Evolutionary conservation across 1,284 basidiomycete species (phyloP).

Genomic region (Takashimella koratensis): DNA sequence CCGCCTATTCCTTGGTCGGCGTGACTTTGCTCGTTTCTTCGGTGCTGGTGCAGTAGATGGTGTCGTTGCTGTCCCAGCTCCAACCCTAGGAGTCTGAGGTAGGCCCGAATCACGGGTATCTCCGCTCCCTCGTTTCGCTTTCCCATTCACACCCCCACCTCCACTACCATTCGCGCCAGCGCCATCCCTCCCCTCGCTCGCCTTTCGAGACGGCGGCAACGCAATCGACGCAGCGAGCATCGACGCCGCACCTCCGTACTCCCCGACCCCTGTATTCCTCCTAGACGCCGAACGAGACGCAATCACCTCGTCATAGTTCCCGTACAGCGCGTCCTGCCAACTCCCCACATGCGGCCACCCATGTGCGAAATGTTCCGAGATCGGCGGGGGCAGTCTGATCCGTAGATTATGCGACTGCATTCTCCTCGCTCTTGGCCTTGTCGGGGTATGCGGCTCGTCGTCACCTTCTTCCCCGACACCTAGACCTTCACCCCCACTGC

Average conservation of each 20-base stretch:
- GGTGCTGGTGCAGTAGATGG: neutral
- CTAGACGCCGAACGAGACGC: neutral
- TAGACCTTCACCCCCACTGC: too few species aligned
- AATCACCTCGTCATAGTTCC: constrained; percentile 24
- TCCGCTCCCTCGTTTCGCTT: too few species aligned
- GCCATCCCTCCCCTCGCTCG: neutral
- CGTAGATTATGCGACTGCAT: constrained; percentile 18
- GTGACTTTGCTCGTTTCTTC: neutral
- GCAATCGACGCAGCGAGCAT: neutral
- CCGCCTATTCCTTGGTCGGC: neutral
- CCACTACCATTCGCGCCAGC: neutral
- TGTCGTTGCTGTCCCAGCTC: neutral
- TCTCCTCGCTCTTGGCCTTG: constrained; percentile 9
- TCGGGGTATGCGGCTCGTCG: constrained; percentile 9
- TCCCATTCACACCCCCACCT: neutral
- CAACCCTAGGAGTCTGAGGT: neutral
- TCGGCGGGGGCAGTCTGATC: constrained; percentile 31
- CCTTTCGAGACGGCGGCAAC: neutral
- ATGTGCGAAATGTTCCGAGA: constrained; percentile 32
- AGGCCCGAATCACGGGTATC: neutral
- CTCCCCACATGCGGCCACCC: constrained; percentile 43
- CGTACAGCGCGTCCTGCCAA: constrained; percentile 44
- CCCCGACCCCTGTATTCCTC: neutral
- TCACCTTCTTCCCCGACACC: neutral
- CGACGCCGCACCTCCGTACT: too few species aligned